These are phyloP conservation scores for Wickerhamiella lipophila DNA, from an alignment of 805 yeast species.

Conservation along the genomic window DNA sequence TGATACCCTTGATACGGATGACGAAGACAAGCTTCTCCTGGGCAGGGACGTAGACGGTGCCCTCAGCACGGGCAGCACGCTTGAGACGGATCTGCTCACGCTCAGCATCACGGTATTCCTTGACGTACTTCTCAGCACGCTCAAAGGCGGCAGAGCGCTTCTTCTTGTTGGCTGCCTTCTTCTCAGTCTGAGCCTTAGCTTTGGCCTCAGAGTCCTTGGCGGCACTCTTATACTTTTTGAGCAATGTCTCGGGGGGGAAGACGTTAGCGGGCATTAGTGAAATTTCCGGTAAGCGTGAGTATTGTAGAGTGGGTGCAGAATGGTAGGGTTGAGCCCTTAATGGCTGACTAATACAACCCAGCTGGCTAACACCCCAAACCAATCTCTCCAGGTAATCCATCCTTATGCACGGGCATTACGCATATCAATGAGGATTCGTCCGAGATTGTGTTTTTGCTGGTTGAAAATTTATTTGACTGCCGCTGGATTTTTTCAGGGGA, in stretches of 20 bases:
- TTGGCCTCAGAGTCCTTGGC: slow-evolving; percentile 45
- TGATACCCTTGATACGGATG: slow-evolving; percentile 98
- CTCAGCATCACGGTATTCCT: slow-evolving; percentile 88
- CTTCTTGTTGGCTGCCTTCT: slow-evolving; percentile 27
- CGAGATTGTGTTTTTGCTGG: slow-evolving; percentile 99
- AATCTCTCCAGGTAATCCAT: slow-evolving; percentile 56
- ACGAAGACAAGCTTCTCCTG: slow-evolving; percentile 90
- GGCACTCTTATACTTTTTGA: slow-evolving; percentile 48
- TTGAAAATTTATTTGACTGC: slow-evolving; percentile 98
- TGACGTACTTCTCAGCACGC: slow-evolving; percentile 93
- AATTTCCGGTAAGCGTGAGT: slow-evolving; percentile 8
- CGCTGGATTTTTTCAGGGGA: slow-evolving; percentile 33
- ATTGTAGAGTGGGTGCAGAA: slow-evolving; percentile 7
- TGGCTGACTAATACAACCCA: background rate
- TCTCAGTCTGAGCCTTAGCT: slow-evolving; percentile 36
- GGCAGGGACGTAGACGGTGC: slow-evolving; percentile 89
- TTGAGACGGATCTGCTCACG: slow-evolving; percentile 79
- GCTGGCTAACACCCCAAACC: background rate
- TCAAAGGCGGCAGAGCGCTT: slow-evolving; percentile 48
- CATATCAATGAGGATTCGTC: slow-evolving; percentile 99
- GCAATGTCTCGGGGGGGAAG: slow-evolving; percentile 43
- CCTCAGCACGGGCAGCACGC: slow-evolving; percentile 72
- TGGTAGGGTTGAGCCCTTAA: slow-evolving; percentile 1
- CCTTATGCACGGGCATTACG: slow-evolving; percentile 99
- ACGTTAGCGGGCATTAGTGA: slow-evolving; percentile 20